These are phyloP conservation scores for Exophiala phaeomuriformis DNA, from an alignment of 2,329 filamentous ascomycete genomes.

Conservation along the genomic window DNA sequence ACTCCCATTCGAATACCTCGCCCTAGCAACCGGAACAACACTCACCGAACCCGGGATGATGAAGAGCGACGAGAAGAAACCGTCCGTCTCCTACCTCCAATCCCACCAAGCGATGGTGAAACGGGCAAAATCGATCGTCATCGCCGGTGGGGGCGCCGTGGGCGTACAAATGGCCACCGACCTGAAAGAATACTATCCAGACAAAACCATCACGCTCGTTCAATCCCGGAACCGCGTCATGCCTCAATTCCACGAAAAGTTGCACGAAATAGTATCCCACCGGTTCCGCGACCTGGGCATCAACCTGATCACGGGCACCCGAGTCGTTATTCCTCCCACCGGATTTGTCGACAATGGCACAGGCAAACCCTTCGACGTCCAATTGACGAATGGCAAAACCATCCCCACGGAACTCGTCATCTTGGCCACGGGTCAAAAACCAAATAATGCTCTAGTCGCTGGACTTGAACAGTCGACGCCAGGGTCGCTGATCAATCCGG, in stretches of 20 bases:
- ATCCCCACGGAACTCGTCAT: constrained; percentile 38
- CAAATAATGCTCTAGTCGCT: constrained; percentile 38
- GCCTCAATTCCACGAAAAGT: constrained; percentile 16
- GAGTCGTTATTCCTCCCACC: constrained; percentile 6
- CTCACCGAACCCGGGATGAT: constrained; percentile 4
- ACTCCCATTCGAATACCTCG: constrained; percentile 48
- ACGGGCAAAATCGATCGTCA: constrained; percentile 42
- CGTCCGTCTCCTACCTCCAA: constrained; percentile 11
- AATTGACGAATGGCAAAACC: constrained; percentile 10
- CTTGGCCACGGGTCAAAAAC: constrained; percentile 43
- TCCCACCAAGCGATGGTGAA: constrained; percentile 29
- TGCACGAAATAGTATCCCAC: constrained; percentile 13
- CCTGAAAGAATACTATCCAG: constrained; percentile 42
- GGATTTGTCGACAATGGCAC: constrained; percentile 2
- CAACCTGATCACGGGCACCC: constrained; percentile 17
- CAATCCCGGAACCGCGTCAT: constrained; percentile 37
- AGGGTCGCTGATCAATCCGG: constrained; percentile 30
- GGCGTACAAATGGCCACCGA: constrained; percentile 47
- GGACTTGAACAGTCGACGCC: constrained; percentile 28
- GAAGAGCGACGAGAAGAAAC: constrained; percentile 7
- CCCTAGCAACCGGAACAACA: constrained; percentile 51
- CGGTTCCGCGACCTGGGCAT: constrained; percentile 19
- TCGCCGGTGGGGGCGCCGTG: constrained; percentile 44
- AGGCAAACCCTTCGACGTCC: constrained; percentile 10
- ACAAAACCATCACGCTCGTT: constrained; percentile 42